Base-by-base conservation (phyloP, 73 alveolate species). In the Stentor coeruleus region DNA sequence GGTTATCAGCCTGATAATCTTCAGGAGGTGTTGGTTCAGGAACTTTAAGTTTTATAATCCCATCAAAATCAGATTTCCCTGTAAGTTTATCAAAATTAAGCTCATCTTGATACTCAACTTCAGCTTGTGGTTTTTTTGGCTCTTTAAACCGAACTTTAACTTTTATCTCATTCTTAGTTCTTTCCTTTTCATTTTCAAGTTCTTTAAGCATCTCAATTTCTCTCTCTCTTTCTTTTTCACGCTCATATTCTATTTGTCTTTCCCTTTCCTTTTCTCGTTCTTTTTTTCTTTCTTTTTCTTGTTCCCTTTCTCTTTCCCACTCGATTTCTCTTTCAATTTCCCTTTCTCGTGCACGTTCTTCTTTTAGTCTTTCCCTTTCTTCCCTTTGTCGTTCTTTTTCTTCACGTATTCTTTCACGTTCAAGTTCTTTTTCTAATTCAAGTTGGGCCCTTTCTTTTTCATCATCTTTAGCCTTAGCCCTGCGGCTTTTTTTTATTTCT, bases 41-140 rank as follows among this genome's bases (percentile, higher is more conserved):
- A 2, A 66, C 37, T 66, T 66, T 66, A 66, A 66, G 36, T 31
- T 66, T 66, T 20, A 66, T 33, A 14, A 66, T 33, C 1, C 39
- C 33, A 26, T 66, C 42, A 66, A 31, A 66, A 26, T 66, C 79
- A 2, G n/a, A 37, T 2, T 31, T 66, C 33, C 79, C 79, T 66
- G 41, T 1, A 26, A 66, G 37, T 66, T 66, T 66, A 2, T 66
- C 79, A 66, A 20, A 66, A 33, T 66, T 66, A 26, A 66, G 39
- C 42, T 26, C 79, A 1, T 66, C 79, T 33, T 66, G 40, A 33
- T 66, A 66, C n/a, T 20, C 37, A 66, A 66, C 39, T 66, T 66
- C 79, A 20, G 11, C 79, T 20, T 66, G n/a, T 66, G 20, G n/a
- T 33, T 40, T 0, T 1, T 26, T 33, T 66, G n/a, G n/a, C 33